Evolutionary conservation across 768 basidiomycete species (phyloP), one percentile per base, ranked within the genome.

Genomic region (Lactifluus subvellereus): DNA sequence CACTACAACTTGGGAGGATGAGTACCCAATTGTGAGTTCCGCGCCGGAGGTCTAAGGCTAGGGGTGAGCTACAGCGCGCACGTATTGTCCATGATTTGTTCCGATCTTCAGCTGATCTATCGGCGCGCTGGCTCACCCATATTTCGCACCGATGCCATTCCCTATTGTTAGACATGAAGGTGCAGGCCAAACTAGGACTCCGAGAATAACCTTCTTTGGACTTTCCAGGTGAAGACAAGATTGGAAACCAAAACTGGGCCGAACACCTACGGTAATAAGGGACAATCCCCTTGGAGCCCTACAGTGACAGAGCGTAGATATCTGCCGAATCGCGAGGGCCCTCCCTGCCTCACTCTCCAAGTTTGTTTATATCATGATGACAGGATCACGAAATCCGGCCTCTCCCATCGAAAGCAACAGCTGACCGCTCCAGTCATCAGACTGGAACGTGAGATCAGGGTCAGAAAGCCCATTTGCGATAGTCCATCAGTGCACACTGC

Each of bases 401-500:
- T n/a, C 33, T 62, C 32, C 16, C 2, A 37, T 30, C 40, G n/a
- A 51, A 50, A 49, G 27, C 35, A 22, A 22, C 54, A 37, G 18
- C 40, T 40, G 45, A 16, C 60, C 54, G 32, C 30, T 32, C 35
- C 30, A 49, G 47, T 40, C 43, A 35, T 43, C 55, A 51, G 33
- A 45, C 42, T 56, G 54, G 55, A 51, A 57, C 61, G 61, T 51
- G 54, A 55, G 48, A 61, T 42, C 54, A 55, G 47, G 48, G 6
- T 33, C 27, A 51, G 49, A 20, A 62, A 62, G 22, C 51, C 54
- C 61, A 32, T 57, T 54, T 43, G 55, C 54, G 61, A 62, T 57
- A 22, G 54, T 62, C 16, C 37, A 32, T n/a, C 37, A 7, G 18
- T 16, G 35, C 11, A 20, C 37, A 42, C 32, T 16, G 35, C 11